Base-by-base conservation (phyloP, 2,329 filamentous ascomycete genomes). In the Paramyrothecium roridum region DNA sequence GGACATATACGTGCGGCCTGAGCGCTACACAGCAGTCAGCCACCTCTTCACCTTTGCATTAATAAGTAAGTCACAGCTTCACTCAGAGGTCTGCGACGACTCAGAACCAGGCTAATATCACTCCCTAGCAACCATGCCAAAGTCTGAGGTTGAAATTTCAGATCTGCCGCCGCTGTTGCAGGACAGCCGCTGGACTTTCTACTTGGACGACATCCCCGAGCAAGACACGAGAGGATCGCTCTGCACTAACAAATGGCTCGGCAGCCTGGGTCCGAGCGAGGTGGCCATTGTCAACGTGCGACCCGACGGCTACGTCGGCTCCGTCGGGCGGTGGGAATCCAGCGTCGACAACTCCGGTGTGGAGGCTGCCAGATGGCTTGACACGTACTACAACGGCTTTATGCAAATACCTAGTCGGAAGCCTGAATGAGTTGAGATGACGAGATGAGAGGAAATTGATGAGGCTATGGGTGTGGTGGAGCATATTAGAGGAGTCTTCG, bases 281-380 rank as follows among this genome's bases (percentile, higher is more conserved):
- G 80, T 88, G 7, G 84, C 82, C 4, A 80, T 91, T 45, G 76
- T 87, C 45, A 86, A 88, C 62, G 85, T 91, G 2, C 79, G 88
- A 6, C 88, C 88, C 0, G 88, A 91, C 69, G 88, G 88, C 12
- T 91, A 91, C 67, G 83, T 91, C 4, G 88, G 88, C 1, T 84
- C 80, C n/a, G 70, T 89, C 22, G 74, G 79, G 48, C 71, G 78
- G 45, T 82, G 79, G 79, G 78, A 81, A 64, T 75, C 77, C 34
- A 76, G 73, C 60, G 65, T 79, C 26, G 79, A 81, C 54, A 78
- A 78, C 46, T 70, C 79, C 7, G 81, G 81, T 46, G 68, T 77
- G 46, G 74, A 78, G 49, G 81, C 81, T 10, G 81, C 81, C 26
- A 71, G 69, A 57, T 84, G 81, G 81, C 69, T 84, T 22, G 80